Evolutionary conservation across 1,284 basidiomycete species (phyloP), one percentile per base, ranked within the genome.

Genomic region (Pascua guehoae): DNA sequence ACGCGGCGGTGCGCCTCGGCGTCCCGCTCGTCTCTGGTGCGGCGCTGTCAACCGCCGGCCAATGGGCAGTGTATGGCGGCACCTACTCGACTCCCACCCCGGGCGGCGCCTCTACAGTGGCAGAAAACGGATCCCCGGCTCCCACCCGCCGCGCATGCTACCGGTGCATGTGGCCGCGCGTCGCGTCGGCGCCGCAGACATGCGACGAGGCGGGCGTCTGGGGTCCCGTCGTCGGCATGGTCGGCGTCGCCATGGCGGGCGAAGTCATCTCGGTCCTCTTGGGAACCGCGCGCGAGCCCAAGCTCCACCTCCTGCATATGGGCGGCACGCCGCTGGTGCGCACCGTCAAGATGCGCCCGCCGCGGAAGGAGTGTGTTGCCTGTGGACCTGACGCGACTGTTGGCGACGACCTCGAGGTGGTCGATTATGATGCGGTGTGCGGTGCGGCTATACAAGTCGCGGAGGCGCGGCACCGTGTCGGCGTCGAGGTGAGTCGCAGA

Each of bases 191-290:
- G 8, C 16, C 43, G 18, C 51, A 49, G 7, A 86, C 86, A 12
- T 98, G 96, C 67, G 90, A 89, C 64, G 94, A 98, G 71, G 83
- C 88, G 12, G 96, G 96, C 2, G 88, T 99, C 2, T 79, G 98
- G 44, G 95, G 95, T 0, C 85, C 83, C 0, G 88, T 97, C 0
- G 93, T 91, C 0, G 96, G 96, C 0, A 80, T 93, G 17, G 89
- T 98, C 32, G 96, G 96, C 10, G 88, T 86, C 49, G 79, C 94
- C 66, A 95, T 98, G 81, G 96, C 94, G 1, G 73, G 90, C 14
- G 94, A 97, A 74, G 83, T 90, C 1, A 86, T 98, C 70, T 92
- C 90, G 72, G 81, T 95, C 37, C 78, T 96, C 12, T 79, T 84
- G 0, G 89, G 86, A 0, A 70, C 85, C 41, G 83, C 87, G 64